Percentiles rank a stretch among this genome's conserved stretches.
These are phyloP conservation scores for Ramalina intermedia DNA, from an alignment of 495 filamentous ascomycete genomes.

Conservation along the genomic window DNA sequence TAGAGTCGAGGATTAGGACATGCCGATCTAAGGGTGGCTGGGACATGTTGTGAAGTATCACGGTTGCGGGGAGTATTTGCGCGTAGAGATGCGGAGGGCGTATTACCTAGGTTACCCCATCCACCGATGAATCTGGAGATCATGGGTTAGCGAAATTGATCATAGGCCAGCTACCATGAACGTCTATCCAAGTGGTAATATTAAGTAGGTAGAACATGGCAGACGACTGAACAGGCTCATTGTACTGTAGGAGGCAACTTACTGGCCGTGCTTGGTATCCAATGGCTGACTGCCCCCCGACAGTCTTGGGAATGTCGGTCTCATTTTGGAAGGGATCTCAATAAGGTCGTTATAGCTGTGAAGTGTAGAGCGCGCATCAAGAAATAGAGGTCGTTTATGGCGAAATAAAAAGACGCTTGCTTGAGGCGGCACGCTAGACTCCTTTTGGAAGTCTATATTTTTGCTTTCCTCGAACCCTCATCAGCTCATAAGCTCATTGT, in stretches of 20 bases:
- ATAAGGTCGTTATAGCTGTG: conserved; percentile 12
- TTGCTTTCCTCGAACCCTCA: conserved; percentile 3
- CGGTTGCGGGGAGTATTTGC: conserved; percentile 35
- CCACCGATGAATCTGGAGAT: conserved; percentile 59
- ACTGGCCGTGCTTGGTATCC: conserved; percentile 56
- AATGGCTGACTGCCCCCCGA: conserved; percentile 44
- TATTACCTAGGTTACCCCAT: conserved; percentile 78
- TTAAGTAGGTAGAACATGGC: background rate
- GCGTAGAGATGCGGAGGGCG: conserved; percentile 13
- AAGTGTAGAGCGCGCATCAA: background rate
- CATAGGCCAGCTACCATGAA: background rate
- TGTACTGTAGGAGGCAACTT: conserved; percentile 28
- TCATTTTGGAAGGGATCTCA: conserved; percentile 3
- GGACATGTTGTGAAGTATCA: conserved; percentile 45
- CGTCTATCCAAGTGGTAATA: background rate
- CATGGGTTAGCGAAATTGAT: conserved; percentile 15
- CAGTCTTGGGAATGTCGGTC: conserved; percentile 29
- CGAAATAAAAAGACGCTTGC: background rate
- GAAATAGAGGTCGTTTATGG: background rate
- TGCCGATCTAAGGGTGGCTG: background rate
- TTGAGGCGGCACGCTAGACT: conserved; percentile 23
- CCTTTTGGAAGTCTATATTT: conserved; percentile 27
- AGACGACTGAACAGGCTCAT: background rate
- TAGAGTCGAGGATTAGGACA: conserved; percentile 1
- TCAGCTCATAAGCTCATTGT: conserved; percentile 2